Conservation (phyloP, 495 filamentous ascomycete species). For the Talaromyces borbonicus region DNA sequence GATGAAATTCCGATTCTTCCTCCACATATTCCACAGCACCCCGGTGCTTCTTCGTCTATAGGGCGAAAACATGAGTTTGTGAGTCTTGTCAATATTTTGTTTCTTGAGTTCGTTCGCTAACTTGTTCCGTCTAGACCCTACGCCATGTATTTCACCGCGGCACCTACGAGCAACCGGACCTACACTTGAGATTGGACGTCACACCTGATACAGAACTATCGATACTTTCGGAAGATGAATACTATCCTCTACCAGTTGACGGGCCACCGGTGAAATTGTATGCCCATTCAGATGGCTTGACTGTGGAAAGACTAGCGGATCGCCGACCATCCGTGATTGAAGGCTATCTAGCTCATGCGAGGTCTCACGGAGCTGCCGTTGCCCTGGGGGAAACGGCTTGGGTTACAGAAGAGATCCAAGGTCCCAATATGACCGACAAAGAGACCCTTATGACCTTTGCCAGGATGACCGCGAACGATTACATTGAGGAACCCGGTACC, state of each 20-base stretch:
- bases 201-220: conserved; percentile 49
- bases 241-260: conserved; percentile 26
- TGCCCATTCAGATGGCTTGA: conserved; percentile 49
- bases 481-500: conserved; percentile 58
- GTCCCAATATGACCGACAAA: conserved; percentile 80
- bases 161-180: conserved; percentile 56
- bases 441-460: conserved; percentile 75
- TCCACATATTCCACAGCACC: conserved; percentile 4
- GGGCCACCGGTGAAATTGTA: conserved; percentile 26
- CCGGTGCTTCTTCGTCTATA: neutral
- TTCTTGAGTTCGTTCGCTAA: conserved; percentile 7
- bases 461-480: conserved; percentile 79
- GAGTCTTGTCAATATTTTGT: neutral
- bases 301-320: conserved; percentile 73
- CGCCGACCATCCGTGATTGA: conserved; percentile 67
- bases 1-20: conserved; percentile 4
- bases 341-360: conserved; percentile 58
- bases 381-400: conserved; percentile 60
- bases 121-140: conserved; percentile 48
- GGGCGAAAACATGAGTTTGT: conserved; percentile 6
- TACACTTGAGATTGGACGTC: conserved; percentile 69
- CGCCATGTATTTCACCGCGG: conserved; percentile 91
- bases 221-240: conserved; percentile 56
- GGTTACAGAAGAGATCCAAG: conserved; percentile 68
- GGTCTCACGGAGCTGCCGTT: conserved; percentile 48